Conservation (phyloP, 441 rosid species). For the Eruca vesicaria region DNA sequence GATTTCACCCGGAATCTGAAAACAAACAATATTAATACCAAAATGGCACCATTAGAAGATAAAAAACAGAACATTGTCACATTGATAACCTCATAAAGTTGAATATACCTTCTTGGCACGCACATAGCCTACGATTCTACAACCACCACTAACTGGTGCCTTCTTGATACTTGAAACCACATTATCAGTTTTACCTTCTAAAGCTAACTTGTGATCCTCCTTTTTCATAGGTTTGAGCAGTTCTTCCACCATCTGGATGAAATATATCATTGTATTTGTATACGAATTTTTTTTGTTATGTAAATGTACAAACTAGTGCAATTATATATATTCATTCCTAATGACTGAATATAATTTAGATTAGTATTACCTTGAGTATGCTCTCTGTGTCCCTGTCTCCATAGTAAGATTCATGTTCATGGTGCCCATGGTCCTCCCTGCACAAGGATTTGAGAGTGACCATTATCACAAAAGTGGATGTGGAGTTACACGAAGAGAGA, state of each 20-base stretch:
- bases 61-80: background rate
- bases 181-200: constrained; percentile 40
- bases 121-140: constrained; percentile 90
- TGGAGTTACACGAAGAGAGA: background rate
- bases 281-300: background rate
- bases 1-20: constrained; percentile 90
- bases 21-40: background rate
- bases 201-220: constrained; percentile 51
- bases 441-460: background rate
- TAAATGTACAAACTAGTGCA: background rate
- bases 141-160: constrained; percentile 87
- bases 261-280: background rate
- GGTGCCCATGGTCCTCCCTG: constrained; percentile 89
- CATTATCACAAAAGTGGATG: background rate
- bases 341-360: background rate
- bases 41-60: background rate
- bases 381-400: constrained; percentile 94
- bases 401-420: constrained; percentile 92
- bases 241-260: constrained; percentile 66
- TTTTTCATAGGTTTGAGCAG: constrained; percentile 59
- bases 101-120: constrained; percentile 80
- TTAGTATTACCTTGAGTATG: constrained; percentile 63
- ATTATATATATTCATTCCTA: background rate
- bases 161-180: constrained; percentile 37
- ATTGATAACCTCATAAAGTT: background rate